Evolutionary conservation across 2,329 filamentous ascomycete genomes (phyloP), one percentile per base, ranked within the genome.

Genomic region (Colletotrichum orchidophilum): DNA sequence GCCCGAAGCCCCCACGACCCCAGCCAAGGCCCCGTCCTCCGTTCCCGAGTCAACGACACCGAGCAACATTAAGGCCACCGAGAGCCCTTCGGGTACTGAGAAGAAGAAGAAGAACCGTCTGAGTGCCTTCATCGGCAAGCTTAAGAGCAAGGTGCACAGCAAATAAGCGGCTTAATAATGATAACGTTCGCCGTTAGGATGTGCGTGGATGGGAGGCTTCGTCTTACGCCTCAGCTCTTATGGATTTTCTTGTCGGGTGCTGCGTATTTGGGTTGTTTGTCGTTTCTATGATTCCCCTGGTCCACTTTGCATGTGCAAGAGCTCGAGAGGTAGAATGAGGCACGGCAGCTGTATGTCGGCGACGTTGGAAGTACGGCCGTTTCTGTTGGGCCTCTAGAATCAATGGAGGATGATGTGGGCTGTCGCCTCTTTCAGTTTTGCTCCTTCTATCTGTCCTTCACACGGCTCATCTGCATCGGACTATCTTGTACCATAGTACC

Each of bases 71-170:
- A 80, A 81, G 72, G 75, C 80, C 18, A 73, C 79, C 11, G 66
- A 70, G 24, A 72, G 70, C 66, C 66, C 70, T 15, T 55, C 70
- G 31, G 66, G 42, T 24, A 81, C 82, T 18, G 86, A 89, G 62
- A 90, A 89, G 83, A 93, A 92, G 85, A 92, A 91, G 86, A 91
- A 90, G 84, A 85, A 88, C 80, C 86, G 91, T 64, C 76, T 91
- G 70, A 92, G 90, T 80, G 82, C 86, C 63, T 87, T 93, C 76
- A 88, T 93, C 78, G 83, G 81, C 81, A 89, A 87, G 83, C 77
- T 89, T 76, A 87, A 86, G 81, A 78, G 82, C 75, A 89, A 82
- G 80, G 74, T 83, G 67, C 78, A 79, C 57, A 78, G 80, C 66
- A 72, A 73, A 61, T 72, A 55, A 68, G 53, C 59, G 63, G 58